Evolutionary conservation across 345 rosid genomes (phyloP).

Genomic region (Syzygium jambos): DNA sequence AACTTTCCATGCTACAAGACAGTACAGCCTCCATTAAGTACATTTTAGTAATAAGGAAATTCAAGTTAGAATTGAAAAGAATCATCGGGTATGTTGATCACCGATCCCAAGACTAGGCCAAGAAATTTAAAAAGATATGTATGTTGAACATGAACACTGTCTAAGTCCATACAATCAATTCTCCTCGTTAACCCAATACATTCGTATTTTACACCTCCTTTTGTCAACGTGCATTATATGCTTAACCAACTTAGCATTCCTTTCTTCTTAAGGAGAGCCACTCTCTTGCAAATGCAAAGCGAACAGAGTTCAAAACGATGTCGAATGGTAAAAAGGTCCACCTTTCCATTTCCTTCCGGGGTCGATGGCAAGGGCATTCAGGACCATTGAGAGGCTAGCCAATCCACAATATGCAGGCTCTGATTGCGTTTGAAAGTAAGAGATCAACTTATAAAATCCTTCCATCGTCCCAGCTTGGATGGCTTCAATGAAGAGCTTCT

Average conservation of each 20-base stretch:
- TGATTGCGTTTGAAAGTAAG: constrained; percentile 84
- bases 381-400: constrained; percentile 81
- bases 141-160: neutral
- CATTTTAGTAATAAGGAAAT: neutral
- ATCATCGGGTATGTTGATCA: neutral
- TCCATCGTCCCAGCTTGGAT: constrained; percentile 88
- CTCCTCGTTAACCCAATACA: neutral
- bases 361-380: constrained; percentile 88
- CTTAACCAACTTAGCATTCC: neutral
- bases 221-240: neutral
- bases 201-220: neutral
- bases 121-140: neutral
- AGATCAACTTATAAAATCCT: constrained; percentile 74
- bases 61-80: neutral
- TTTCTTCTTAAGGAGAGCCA: neutral
- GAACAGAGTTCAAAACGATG: neutral
- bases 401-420: constrained; percentile 91
- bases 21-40: neutral
- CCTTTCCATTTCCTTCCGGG: constrained; percentile 88
- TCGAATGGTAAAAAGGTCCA: neutral
- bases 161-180: neutral
- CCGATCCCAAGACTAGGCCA: neutral
- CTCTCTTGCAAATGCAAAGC: neutral
- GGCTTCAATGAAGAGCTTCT: constrained; percentile 78
- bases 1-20: neutral